Base-by-base conservation (phyloP, 495 filamentous ascomycete genomes). In the Aspergillus taichungensis region DNA sequence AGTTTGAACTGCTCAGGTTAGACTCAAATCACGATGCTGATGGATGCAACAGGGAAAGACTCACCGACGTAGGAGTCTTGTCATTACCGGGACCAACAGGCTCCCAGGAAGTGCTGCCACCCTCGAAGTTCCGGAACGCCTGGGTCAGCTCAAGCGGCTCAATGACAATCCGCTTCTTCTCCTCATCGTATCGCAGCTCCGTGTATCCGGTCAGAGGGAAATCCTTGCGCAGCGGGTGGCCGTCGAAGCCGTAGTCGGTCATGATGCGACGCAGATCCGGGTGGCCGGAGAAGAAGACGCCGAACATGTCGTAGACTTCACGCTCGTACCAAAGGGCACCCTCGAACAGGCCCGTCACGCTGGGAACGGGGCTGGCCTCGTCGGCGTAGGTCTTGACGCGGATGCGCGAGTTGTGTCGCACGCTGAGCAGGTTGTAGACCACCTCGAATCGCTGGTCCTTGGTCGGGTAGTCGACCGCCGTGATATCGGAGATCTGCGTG, bases 191-290 rank as follows among this genome's bases (percentile, higher is more conserved):
- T 49, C 94, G 75, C 41, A 99, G 83, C 78, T 99, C 94, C 42
- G 94, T 99, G 73, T 99, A 99, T 33, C 94, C 94, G 13, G 94
- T 97, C 64, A 97, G 69, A 28, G 94, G 94, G 67, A 99, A 99
- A 59, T 99, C 94, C 68, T 99, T 99, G 61, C 94, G 75, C 59
- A 99, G 69, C 7, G 94, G 94, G 73, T 97, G 91, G 13, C 94
- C 94, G 62, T 99, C 94, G 60, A 99, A 99, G 39, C 94, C 94
- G 67, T 99, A 99, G 60, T 99, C 94, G 34, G 94, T 99, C 91
- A 99, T 94, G 72, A 99, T 97, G 53, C 94, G 82, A 58, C 94
- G 79, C 56, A 99, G 74, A 73, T 99, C 94, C 31, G 94, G 94
- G 73, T 99, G 94, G 39, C 82, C 87, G 45, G 79, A 68, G 72